Evolutionary conservation across 1,284 basidiomycete genomes (phyloP).

Genomic region (Wolfiporia cocos): DNA sequence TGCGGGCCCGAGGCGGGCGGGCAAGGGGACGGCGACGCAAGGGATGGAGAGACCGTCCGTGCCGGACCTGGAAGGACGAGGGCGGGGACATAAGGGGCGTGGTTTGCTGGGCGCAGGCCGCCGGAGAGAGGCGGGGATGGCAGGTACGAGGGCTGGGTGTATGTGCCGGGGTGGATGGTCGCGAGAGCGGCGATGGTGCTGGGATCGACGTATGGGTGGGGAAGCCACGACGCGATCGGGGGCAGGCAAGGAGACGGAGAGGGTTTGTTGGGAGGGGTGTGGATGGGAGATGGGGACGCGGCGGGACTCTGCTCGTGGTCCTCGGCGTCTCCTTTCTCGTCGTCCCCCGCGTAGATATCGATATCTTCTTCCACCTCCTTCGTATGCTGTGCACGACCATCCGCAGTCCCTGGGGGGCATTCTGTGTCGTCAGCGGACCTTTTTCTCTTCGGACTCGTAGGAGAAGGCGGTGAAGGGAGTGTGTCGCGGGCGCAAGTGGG

Average conservation of each 20-base stretch:
- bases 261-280: constrained; percentile 1
- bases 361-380: constrained; percentile 6
- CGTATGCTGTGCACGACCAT: constrained; percentile 8
- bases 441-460: constrained; percentile 16
- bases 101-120: constrained; percentile 23
- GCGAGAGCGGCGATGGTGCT: constrained; percentile 18
- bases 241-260: constrained; percentile 33
- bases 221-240: constrained; percentile 42
- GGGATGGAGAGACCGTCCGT: constrained; percentile 8
- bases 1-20: constrained; percentile 1
- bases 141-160: constrained; percentile 27
- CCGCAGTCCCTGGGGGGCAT: constrained; percentile 5
- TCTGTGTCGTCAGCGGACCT: constrained; percentile 11
- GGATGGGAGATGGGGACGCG: neutral
- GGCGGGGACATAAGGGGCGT: constrained; percentile 23
- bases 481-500: constrained; percentile 20
- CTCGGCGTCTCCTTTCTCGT: constrained; percentile 16
- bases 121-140: constrained; percentile 41
- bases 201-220: constrained; percentile 29
- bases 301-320: constrained; percentile 9
- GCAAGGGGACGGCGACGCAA: too few species aligned
- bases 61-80: constrained; percentile 34
- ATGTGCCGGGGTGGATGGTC: constrained; percentile 6
- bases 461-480: constrained; percentile 3
- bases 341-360: constrained; percentile 18